Evolutionary conservation across 2,329 filamentous ascomycete genomes (phyloP), one percentile per base, ranked within the genome.

Genomic region (Fusarium pseudonygamai): DNA sequence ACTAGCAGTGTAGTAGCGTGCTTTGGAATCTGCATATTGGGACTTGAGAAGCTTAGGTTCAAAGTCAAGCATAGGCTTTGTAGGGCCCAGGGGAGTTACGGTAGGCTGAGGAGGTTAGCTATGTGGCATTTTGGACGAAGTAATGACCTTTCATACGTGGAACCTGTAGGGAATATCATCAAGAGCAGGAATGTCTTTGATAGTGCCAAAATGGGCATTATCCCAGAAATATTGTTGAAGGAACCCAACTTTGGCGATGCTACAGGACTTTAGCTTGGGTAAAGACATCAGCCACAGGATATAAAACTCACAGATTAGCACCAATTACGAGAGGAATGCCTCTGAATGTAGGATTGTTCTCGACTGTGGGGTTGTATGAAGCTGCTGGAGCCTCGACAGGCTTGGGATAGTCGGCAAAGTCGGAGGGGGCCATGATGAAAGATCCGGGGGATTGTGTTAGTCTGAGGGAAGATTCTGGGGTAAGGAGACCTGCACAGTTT

Each of bases 321-420:
- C 88, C 89, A 58, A 91, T 84, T 34, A 89, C 85, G 53, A 97
- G 84, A 13, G 90, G 81, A 37, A 87, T 82, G 10, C 94, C 94
- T 62, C 91, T 87, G 71, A 97, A 84, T 3, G 90, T 87, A 2
- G 94, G 93, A 79, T 96, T 95, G 45, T 88, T 85, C 70, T 90
- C 87, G 37, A 80, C 52, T 24, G 69, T 72, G n/a, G 73, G 73
- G 15, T 79, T 73, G n/a, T 82, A 81, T 15, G 81, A 80, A 65
- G 82, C 80, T 30, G 83, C 78, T 18, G 84, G 80, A 34, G 78
- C 79, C 56, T 83, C 76, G 13, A 76, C 60, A 50, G 80, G 78
- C 58, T 79, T 72, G 30, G 86, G 85, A 61, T 87, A 86, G 73
- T 85, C 81, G 71, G 81, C 80, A 70, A 86, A 87, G 43, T 60